These are phyloP conservation scores for Aspergillus sp. DNA, from an alignment of 2,329 filamentous ascomycete species.

Conservation along the genomic window DNA sequence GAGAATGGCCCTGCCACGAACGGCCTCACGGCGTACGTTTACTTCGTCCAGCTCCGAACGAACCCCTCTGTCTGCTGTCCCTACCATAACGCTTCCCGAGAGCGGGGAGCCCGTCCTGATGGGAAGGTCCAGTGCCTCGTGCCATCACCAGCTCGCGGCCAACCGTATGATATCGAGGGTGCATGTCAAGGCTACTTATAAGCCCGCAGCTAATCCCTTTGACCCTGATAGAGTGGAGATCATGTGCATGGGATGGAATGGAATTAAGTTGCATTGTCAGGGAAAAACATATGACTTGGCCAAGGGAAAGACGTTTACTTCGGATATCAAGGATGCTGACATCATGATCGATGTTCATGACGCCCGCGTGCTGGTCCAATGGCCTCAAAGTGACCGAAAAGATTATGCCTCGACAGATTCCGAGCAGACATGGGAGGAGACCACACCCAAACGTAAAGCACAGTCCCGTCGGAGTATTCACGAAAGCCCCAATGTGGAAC, in stretches of 20 bases:
- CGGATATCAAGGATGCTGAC: constrained; percentile 81
- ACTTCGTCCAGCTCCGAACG: constrained; percentile 67
- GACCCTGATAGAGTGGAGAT: constrained; percentile 81
- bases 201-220: constrained; percentile 66
- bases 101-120: constrained; percentile 81
- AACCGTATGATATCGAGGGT: constrained; percentile 92
- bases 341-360: constrained; percentile 97
- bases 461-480: constrained; percentile 31
- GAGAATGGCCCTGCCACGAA: constrained; percentile 49
- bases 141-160: constrained; percentile 89
- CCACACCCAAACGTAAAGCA: constrained; percentile 39
- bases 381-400: constrained; percentile 67
- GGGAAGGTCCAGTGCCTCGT: constrained; percentile 92
- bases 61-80: constrained; percentile 77
- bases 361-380: constrained; percentile 82
- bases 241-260: constrained; percentile 93
- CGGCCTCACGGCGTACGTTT: constrained; percentile 62
- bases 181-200: constrained; percentile 85
- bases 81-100: constrained; percentile 76
- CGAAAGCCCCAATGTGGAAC: constrained; percentile 58
- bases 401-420: constrained; percentile 57
- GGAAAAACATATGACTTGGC: constrained; percentile 80
- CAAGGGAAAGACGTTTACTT: constrained; percentile 87
- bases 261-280: constrained; percentile 87
- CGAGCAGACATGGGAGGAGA: constrained; percentile 71